Evolutionary conservation across 495 filamentous ascomycete genomes (phyloP).

Genomic region (Penicillium silybi): DNA sequence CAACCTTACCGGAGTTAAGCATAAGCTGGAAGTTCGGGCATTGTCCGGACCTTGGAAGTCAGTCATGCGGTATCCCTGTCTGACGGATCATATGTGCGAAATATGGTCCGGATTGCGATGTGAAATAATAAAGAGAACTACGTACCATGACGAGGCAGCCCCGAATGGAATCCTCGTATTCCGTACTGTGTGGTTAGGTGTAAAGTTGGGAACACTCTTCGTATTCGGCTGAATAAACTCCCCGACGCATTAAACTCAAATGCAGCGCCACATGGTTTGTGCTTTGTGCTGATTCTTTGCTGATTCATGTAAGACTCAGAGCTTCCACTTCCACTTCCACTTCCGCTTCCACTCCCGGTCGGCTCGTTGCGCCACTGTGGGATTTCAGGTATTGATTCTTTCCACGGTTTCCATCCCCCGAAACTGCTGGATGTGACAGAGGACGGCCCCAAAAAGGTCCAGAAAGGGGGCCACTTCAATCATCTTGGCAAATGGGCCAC

Average conservation of each 20-base stretch:
- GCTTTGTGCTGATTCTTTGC: conserved; percentile 5
- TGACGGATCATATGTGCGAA: conserved; percentile 21
- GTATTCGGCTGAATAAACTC: conserved; percentile 23
- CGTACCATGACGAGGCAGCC: not conserved
- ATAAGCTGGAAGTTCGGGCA: conserved; percentile 35
- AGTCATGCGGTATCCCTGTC: conserved; percentile 22
- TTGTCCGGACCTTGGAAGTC: too few species aligned
- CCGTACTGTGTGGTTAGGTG: not conserved
- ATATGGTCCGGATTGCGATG: conserved; percentile 1
- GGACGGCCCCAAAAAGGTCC: not conserved
- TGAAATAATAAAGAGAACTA: not conserved
- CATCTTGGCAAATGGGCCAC: conserved; percentile 13
- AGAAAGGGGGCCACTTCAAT: not conserved
- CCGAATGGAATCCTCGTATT: not conserved
- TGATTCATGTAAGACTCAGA: conserved; percentile 25
- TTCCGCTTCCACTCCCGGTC: too few species aligned
- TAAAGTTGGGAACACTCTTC: too few species aligned
- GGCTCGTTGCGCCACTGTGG: conserved; percentile 12
- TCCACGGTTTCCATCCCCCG: conserved; percentile 15
- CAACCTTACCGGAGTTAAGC: conserved; percentile 49
- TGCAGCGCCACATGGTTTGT: conserved; percentile 23
- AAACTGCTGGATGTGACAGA: too few species aligned
- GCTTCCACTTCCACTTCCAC: too few species aligned
- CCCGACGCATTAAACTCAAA: conserved; percentile 17
- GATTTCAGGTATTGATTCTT: not conserved